A percentile compares a stretch with the other conserved stretches of the same genome.
These are phyloP conservation scores for Mycosphaerelloides madeirae DNA, from an alignment of 2,329 filamentous ascomycete species.

Conservation along the genomic window DNA sequence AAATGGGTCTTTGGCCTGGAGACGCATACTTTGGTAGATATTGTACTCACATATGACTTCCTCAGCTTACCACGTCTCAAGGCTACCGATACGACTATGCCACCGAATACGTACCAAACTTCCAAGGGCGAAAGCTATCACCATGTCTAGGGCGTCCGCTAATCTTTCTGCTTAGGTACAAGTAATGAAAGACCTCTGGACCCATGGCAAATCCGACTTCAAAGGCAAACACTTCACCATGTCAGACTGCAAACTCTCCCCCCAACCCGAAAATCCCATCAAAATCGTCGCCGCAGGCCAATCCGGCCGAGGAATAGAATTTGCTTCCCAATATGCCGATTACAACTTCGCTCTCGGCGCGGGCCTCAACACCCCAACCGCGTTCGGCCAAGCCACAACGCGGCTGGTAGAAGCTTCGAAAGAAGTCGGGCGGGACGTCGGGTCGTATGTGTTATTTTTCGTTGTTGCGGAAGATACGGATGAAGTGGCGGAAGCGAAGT, in stretches of 20 bases:
- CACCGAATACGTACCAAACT: conserved; percentile 15
- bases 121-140: too few relatives aligned
- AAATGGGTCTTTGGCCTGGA: conserved; percentile 15
- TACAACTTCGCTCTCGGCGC: conserved; percentile 14
- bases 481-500: conserved; percentile 10
- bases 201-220: conserved; percentile 8
- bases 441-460: conserved; percentile 14
- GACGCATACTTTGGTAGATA: conserved; percentile 8
- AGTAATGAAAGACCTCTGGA: conserved; percentile 14
- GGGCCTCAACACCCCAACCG: conserved; percentile 13
- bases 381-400: conserved; percentile 3
- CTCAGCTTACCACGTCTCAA: neutral
- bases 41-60: neutral
- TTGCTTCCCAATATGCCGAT: conserved; percentile 11
- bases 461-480: conserved; percentile 11
- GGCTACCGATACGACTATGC: conserved; percentile 16
- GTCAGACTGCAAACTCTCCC: conserved; percentile 14
- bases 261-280: conserved; percentile 3
- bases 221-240: conserved; percentile 15
- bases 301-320: conserved; percentile 10
- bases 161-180: too few relatives aligned
- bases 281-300: conserved; percentile 14
- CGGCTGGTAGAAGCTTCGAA: conserved; percentile 8
- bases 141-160: too few relatives aligned
- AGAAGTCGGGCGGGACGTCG: conserved; percentile 10